Evolutionary conservation across 495 filamentous ascomycete genomes (phyloP).

Genomic region (Tetracladium marchalianum): DNA sequence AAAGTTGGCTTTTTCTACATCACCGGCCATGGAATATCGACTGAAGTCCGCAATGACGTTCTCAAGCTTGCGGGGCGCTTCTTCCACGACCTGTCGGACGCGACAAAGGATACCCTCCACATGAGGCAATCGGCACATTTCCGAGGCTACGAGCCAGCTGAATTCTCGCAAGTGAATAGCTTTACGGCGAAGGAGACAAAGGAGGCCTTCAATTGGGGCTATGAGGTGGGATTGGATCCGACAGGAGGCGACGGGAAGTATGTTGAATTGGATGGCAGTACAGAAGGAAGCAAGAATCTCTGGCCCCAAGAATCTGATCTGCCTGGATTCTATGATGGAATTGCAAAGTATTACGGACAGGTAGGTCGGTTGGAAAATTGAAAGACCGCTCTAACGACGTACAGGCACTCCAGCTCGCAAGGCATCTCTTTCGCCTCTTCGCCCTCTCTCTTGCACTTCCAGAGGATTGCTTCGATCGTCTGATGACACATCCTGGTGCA

Average conservation of each 20-base stretch:
- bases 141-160: constrained; percentile 15
- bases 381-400: not conserved
- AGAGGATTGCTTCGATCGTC: constrained; percentile 34
- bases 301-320: constrained; percentile 14
- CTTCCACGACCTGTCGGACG: constrained; percentile 15
- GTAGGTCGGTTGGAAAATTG: not conserved
- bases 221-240: constrained; percentile 17
- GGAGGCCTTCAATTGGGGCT: constrained; percentile 21
- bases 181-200: constrained; percentile 17
- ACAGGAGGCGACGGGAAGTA: constrained; percentile 20
- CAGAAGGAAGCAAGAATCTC: constrained; percentile 8
- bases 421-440: constrained; percentile 31
- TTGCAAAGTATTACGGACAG: constrained; percentile 14
- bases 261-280: constrained; percentile 17
- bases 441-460: constrained; percentile 33
- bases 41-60: not conserved
- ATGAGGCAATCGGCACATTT: constrained; percentile 17
- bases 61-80: constrained; percentile 14
- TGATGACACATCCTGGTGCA: constrained; percentile 31
- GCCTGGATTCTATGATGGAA: constrained; percentile 17
- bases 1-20: constrained; percentile 41
- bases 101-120: constrained; percentile 13
- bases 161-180: constrained; percentile 12
- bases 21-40: constrained; percentile 17
- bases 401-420: constrained; percentile 22